Percentiles rank a stretch among this genome's conserved stretches.
Conservation (phyloP, 768 basidiomycete genomes). For the Russula brevipes region DNA sequence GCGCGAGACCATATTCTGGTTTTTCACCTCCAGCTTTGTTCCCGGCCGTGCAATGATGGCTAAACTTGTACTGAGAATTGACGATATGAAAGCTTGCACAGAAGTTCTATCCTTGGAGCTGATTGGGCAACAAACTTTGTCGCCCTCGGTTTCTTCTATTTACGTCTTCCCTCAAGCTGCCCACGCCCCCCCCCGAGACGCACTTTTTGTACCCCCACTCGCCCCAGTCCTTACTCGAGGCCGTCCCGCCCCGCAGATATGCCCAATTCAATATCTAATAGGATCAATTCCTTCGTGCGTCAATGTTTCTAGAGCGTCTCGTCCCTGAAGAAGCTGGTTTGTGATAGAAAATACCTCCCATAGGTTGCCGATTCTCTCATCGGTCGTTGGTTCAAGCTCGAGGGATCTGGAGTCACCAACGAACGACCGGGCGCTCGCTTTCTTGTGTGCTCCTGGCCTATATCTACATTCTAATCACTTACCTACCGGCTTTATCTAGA, state of each 20-base stretch:
- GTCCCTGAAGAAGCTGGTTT: too few relatives aligned
- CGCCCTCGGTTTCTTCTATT: too few relatives aligned
- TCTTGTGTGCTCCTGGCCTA: constrained; percentile 26
- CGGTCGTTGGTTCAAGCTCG: constrained; percentile 34
- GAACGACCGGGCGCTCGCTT: constrained; percentile 35
- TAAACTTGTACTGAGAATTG: too few relatives aligned
- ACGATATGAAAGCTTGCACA: too few relatives aligned
- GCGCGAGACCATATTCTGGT: too few relatives aligned
- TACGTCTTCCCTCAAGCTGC: too few relatives aligned
- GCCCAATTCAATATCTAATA: constrained; percentile 7
- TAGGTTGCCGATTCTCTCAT: constrained; percentile 33
- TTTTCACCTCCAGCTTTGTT: too few relatives aligned
- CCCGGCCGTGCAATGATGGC: too few relatives aligned
- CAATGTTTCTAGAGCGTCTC: background rate
- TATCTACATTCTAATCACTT: background rate
- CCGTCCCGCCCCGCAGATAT: background rate
- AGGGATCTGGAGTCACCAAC: constrained; percentile 33
- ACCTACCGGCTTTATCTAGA: constrained; percentile 38
- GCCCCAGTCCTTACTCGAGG: background rate
- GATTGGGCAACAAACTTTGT: too few relatives aligned
- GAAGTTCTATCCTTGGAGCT: too few relatives aligned
- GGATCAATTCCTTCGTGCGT: constrained; percentile 21
- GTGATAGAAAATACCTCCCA: background rate
- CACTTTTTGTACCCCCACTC: too few relatives aligned
- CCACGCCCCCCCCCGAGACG: too few relatives aligned